These are phyloP conservation scores for Misopates orontium DNA, from an alignment of 257 asterid genomes.

Conservation along the genomic window DNA sequence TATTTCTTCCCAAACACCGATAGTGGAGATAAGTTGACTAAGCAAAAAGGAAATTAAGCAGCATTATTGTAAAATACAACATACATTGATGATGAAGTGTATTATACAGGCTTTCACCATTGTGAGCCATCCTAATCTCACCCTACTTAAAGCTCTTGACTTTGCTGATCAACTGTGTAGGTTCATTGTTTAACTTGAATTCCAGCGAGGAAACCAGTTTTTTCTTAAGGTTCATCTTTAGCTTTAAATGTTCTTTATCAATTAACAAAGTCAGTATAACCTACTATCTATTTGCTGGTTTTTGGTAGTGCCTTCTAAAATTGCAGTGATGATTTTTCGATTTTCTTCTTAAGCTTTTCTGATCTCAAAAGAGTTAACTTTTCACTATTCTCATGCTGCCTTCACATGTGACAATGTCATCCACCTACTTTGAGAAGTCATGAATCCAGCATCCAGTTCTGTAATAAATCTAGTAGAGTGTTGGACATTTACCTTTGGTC, in stretches of 20 bases:
- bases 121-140: background rate
- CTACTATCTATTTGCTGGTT: background rate
- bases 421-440: background rate
- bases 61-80: background rate
- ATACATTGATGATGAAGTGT: too few relatives aligned
- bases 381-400: too few relatives aligned
- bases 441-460: background rate
- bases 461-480: conserved; percentile 14
- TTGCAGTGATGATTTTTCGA: background rate
- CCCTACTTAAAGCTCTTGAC: background rate
- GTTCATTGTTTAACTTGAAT: background rate
- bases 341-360: background rate
- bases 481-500: conserved; percentile 11
- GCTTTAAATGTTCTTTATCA: background rate
- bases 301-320: background rate
- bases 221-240: background rate
- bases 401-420: background rate
- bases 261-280: background rate
- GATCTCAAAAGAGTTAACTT: too few relatives aligned
- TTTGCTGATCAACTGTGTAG: background rate
- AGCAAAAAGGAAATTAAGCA: background rate
- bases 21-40: background rate
- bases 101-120: background rate
- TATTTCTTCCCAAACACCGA: background rate
- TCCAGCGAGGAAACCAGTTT: background rate